Evolutionary conservation across 164 flowering plant genomes (phyloP).

Genomic region (Aristolochia contorta): DNA sequence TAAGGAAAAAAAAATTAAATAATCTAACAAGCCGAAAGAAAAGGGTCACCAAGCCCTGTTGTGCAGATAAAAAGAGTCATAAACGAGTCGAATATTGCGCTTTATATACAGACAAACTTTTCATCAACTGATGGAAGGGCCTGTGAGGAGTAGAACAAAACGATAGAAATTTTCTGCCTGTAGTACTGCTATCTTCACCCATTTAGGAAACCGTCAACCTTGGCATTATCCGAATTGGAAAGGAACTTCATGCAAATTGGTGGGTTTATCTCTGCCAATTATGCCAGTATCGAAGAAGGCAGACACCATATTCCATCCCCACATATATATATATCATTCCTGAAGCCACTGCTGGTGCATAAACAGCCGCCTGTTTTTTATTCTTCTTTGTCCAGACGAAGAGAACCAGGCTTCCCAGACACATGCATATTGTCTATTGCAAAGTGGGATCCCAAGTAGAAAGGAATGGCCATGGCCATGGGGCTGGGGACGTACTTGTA

Average conservation of each 20-base stretch:
- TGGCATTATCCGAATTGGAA: constrained; percentile 12
- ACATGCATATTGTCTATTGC: constrained; percentile 32
- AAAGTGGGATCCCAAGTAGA: constrained; percentile 24
- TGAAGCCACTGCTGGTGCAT: constrained; percentile 23
- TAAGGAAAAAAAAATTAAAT: too few relatives aligned
- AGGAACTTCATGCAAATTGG: constrained; percentile 63
- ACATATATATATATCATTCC: constrained; percentile 30
- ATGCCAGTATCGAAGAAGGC: constrained; percentile 28
- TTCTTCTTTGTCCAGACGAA: constrained; percentile 17
- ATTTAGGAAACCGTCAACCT: constrained; percentile 23
- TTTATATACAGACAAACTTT: constrained; percentile 40
- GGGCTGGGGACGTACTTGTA: constrained; percentile 20
- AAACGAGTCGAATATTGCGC: constrained; percentile 46
- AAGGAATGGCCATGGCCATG: constrained; percentile 37
- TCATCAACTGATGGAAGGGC: constrained; percentile 24
- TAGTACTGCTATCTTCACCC: neutral
- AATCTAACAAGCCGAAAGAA: too few relatives aligned
- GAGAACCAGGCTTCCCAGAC: constrained; percentile 23
- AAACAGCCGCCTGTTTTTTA: constrained; percentile 15
- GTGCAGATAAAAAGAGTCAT: constrained; percentile 36
- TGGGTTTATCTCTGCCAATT: constrained; percentile 25
- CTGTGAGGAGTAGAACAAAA: too few relatives aligned
- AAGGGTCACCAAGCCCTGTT: too few relatives aligned
- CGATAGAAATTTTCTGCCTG: neutral
- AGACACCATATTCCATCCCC: constrained; percentile 18